phyloP scores from a whole-genome alignment of 805 yeast genomes.

The Starmerella asiatica region DNA sequence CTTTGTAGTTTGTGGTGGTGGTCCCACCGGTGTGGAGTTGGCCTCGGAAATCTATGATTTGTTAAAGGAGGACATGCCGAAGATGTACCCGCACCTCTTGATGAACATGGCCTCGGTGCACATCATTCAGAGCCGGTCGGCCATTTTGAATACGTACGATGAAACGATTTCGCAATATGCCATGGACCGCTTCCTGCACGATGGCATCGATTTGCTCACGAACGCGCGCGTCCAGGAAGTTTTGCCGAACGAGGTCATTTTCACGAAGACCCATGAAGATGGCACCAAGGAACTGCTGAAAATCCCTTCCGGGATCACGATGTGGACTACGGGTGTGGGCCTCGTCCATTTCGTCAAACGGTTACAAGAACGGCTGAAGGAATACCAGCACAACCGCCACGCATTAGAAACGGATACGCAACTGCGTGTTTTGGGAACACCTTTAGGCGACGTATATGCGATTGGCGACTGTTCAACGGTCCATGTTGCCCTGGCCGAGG shows the following conservation, averaged over 20 bases:
- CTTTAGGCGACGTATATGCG: slow-evolving; percentile 53
- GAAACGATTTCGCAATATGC: slow-evolving; percentile 53
- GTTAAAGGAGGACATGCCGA: slow-evolving; percentile 48
- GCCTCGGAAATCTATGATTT: slow-evolving; percentile 60
- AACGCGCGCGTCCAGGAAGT: slow-evolving; percentile 52
- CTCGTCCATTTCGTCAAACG: slow-evolving; percentile 48
- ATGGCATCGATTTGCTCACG: slow-evolving; percentile 47
- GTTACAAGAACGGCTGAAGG: slow-evolving; percentile 36
- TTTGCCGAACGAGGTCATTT: slow-evolving; percentile 43
- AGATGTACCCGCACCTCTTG: slow-evolving; percentile 44
- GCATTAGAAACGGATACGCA: slow-evolving; percentile 72
- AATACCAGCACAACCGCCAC: slow-evolving; percentile 44
- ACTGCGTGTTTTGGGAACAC: slow-evolving; percentile 54
- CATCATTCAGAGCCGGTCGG: slow-evolving; percentile 54
- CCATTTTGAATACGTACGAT: slow-evolving; percentile 56
- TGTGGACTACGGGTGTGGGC: slow-evolving; percentile 69
- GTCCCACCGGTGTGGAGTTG: slow-evolving; percentile 63
- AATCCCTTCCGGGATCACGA: slow-evolving; percentile 52
- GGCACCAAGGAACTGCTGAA: slow-evolving; percentile 32
- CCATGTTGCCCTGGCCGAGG: slow-evolving; percentile 45
- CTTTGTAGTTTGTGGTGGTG: slow-evolving; percentile 62
- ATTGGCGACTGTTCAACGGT: slow-evolving; percentile 62
- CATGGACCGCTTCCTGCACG: slow-evolving; percentile 47
- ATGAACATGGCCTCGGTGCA: slow-evolving; percentile 55
- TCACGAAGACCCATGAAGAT: slow-evolving; percentile 34